Evolutionary conservation across 805 yeast genomes (phyloP).

Genomic region (Saturnispora gosingensis): DNA sequence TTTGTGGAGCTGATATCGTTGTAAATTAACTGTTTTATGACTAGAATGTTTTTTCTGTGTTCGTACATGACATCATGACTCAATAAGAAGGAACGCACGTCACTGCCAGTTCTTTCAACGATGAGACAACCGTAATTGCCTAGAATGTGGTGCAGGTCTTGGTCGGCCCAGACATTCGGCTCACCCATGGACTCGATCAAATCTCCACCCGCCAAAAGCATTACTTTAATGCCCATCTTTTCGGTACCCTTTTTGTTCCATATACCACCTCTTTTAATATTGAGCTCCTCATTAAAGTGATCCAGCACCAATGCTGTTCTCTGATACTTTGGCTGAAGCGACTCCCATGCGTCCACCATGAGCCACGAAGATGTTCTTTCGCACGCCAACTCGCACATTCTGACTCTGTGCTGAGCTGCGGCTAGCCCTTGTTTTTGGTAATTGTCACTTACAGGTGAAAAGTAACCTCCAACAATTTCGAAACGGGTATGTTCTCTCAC

Average conservation of each 20-base stretch:
- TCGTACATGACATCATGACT: slow-evolving; percentile 97
- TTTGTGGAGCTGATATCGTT: slow-evolving; percentile 95
- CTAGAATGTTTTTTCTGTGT: slow-evolving; percentile 86
- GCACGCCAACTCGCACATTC: slow-evolving; percentile 98
- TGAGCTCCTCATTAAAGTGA: slow-evolving; percentile 92
- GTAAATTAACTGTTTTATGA: slow-evolving; percentile 90
- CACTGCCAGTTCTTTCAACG: slow-evolving; percentile 94
- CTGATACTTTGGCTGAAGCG: slow-evolving; percentile 81
- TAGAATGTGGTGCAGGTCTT: slow-evolving; percentile 85
- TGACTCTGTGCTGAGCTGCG: slow-evolving; percentile 76
- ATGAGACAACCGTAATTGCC: slow-evolving; percentile 95
- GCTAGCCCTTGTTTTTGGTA: slow-evolving; percentile 93
- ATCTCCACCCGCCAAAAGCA: slow-evolving; percentile 97
- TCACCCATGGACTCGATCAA: slow-evolving; percentile 99
- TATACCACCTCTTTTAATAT: slow-evolving; percentile 83
- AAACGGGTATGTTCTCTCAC: slow-evolving; percentile 85
- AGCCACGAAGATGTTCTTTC: slow-evolving; percentile 95
- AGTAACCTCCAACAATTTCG: slow-evolving; percentile 94
- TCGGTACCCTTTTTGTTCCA: slow-evolving; percentile 43
- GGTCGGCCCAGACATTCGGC: slow-evolving; percentile 98
- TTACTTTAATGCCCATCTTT: slow-evolving; percentile 69
- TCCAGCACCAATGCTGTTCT: slow-evolving; percentile 93
- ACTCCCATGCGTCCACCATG: slow-evolving; percentile 99
- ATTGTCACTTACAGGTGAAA: slow-evolving; percentile 89
- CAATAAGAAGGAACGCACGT: slow-evolving; percentile 83